These are phyloP conservation scores for Annulohypoxylon maeteangense DNA, from an alignment of 495 filamentous ascomycete species.

Conservation along the genomic window DNA sequence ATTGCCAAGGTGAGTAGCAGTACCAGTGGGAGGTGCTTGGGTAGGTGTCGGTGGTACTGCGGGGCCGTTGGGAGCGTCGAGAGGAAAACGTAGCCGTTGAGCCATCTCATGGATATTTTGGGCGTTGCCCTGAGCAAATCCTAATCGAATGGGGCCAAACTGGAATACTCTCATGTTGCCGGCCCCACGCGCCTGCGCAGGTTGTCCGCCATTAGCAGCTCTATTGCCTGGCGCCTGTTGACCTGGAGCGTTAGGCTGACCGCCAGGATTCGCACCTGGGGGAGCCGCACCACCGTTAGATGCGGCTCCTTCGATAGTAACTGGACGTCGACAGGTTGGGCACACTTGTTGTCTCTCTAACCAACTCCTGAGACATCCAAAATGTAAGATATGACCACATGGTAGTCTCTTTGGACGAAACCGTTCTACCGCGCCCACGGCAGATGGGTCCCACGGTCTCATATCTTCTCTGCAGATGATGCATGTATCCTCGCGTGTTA, in stretches of 20 bases:
- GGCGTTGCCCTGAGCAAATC: conserved; percentile 62
- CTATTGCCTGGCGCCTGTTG: conserved; percentile 44
- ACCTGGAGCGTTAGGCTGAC: conserved; percentile 42
- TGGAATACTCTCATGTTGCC: conserved; percentile 61
- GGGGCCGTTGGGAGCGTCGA: conserved; percentile 35
- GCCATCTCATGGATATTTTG: conserved; percentile 61
- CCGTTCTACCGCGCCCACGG: conserved; percentile 72
- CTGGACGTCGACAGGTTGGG: conserved; percentile 90
- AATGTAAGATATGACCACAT: conserved; percentile 94
- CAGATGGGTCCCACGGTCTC: conserved; percentile 72
- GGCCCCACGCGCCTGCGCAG: conserved; percentile 37
- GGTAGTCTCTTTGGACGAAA: conserved; percentile 93
- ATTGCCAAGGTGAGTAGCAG: conserved; percentile 18
- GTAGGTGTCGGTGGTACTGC: conserved; percentile 38
- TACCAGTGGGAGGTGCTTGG: conserved; percentile 39
- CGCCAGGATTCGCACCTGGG: conserved; percentile 35
- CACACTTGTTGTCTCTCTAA: conserved; percentile 98
- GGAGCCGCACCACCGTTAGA: conserved; percentile 27
- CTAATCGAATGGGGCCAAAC: conserved; percentile 69
- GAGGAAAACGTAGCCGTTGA: conserved; percentile 50
- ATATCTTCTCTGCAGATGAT: conserved; percentile 99
- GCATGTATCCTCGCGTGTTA: conserved; percentile 87
- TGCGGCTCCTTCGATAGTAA: conserved; percentile 58
- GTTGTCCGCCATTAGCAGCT: conserved; percentile 44
- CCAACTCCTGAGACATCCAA: conserved; percentile 94